Evolutionary conservation across 371 early-diverging fungal genomes (phyloP).

Genomic region (Lichtheimia ramosa): DNA sequence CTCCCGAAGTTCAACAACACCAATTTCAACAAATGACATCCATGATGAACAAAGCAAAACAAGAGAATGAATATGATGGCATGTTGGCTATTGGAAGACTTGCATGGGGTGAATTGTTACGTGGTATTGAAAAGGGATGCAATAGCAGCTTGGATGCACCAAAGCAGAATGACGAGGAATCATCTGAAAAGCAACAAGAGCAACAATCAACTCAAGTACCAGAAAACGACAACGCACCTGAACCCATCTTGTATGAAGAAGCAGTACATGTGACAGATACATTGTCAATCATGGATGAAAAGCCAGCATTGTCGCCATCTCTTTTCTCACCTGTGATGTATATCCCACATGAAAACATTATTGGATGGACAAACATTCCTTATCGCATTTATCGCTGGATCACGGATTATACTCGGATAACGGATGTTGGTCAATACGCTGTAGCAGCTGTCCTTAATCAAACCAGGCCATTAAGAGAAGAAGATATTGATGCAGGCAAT

Average conservation of each 20-base stretch:
- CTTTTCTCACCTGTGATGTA: constrained; percentile 62
- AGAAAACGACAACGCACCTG: constrained; percentile 4
- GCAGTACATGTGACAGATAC: not conserved
- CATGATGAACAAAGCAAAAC: constrained; percentile 13
- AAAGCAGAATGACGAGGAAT: constrained; percentile 4
- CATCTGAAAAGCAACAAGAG: not conserved
- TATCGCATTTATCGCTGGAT: constrained; percentile 61
- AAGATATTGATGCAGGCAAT: constrained; percentile 55
- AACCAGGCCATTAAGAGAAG: constrained; percentile 45
- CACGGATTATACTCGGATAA: constrained; percentile 60
- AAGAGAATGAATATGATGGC: constrained; percentile 44
- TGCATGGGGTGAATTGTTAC: constrained; percentile 58
- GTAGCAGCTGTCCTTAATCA: constrained; percentile 59
- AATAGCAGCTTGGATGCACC: constrained; percentile 41
- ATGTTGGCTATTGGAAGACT: constrained; percentile 64
- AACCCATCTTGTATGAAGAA: constrained; percentile 9
- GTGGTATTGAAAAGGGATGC: constrained; percentile 63
- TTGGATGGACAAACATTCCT: constrained; percentile 67
- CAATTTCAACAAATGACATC: constrained; percentile 11
- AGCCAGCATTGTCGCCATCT: constrained; percentile 1
- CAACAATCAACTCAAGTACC: not conserved
- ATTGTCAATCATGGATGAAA: not conserved
- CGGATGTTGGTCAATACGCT: constrained; percentile 54
- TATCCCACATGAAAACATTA: constrained; percentile 65
- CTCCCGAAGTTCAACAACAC: not conserved